Conservation (phyloP, 2,329 filamentous ascomycete genomes). For the Metarhizium robertsii region DNA sequence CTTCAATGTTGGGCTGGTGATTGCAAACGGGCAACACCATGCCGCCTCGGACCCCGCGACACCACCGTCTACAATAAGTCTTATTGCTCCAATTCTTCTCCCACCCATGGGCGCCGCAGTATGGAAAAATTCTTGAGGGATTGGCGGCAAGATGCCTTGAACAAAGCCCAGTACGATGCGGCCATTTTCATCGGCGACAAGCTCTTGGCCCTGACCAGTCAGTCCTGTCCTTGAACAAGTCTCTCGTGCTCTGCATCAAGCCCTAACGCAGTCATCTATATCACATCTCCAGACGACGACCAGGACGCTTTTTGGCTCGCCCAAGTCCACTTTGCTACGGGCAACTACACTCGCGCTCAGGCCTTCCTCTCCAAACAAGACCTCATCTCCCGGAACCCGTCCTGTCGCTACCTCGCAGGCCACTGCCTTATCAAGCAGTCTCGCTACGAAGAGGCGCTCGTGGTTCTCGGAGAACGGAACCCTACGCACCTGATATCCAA, state of each 20-base stretch:
- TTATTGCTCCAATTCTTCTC: neutral
- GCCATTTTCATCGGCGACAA: conserved; percentile 98
- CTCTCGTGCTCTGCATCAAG: neutral
- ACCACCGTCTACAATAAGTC: neutral
- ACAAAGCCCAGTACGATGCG: conserved; percentile 92
- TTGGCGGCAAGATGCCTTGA: conserved; percentile 91
- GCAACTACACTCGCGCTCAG: conserved; percentile 88
- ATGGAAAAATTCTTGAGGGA: conserved; percentile 93
- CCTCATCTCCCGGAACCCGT: conserved; percentile 69
- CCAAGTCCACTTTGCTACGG: conserved; percentile 93
- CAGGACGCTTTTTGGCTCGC: conserved; percentile 95
- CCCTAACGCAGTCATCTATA: neutral
- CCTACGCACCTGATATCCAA: conserved; percentile 78
- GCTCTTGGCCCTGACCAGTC: conserved; percentile 85
- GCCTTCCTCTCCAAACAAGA: conserved; percentile 78
- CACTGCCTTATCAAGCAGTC: conserved; percentile 92
- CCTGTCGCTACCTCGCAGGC: conserved; percentile 85
- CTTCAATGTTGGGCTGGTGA: neutral
- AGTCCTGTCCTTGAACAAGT: conserved; percentile 19
- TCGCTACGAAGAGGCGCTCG: conserved; percentile 80
- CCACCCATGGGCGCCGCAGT: conserved; percentile 11
- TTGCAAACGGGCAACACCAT: neutral
- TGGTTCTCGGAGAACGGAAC: conserved; percentile 82
- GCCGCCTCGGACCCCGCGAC: neutral
- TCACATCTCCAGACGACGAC: conserved; percentile 60